Evolutionary conservation across 1,284 basidiomycete species (phyloP).

Genomic region (Marasmius oreades): DNA sequence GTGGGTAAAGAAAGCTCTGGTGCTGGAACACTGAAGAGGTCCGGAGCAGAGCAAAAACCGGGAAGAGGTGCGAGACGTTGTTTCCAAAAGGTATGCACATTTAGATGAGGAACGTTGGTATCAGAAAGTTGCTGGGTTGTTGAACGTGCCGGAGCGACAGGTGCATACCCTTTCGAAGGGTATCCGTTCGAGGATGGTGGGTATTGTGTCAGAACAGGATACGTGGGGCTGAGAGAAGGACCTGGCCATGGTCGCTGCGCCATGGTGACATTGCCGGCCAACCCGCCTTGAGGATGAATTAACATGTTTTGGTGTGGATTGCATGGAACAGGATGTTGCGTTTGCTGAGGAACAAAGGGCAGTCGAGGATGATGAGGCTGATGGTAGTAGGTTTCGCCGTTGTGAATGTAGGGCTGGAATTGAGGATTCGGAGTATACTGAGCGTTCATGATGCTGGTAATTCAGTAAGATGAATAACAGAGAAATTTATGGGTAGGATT

Average conservation of each 20-base stretch:
- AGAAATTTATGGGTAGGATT: not conserved
- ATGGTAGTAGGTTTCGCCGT: not conserved
- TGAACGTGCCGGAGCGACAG: not conserved
- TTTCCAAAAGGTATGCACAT: conserved; percentile 36
- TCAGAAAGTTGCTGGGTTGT: not conserved
- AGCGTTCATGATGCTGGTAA: not conserved
- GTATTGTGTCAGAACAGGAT: not conserved
- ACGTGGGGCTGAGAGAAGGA: not conserved
- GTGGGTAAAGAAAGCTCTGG: conserved; percentile 13
- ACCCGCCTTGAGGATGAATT: not conserved
- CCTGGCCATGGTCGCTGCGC: not conserved
- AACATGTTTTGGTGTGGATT: not conserved
- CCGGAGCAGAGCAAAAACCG: conserved; percentile 32
- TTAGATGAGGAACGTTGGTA: not conserved
- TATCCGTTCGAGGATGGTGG: not conserved
- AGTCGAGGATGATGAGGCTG: not conserved
- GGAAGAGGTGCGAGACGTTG: conserved; percentile 39
- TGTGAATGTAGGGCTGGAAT: not conserved
- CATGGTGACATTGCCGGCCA: not conserved
- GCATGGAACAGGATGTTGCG: not conserved
- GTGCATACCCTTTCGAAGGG: not conserved
- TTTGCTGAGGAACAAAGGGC: not conserved
- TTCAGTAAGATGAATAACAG: not conserved
- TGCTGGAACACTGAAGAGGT: conserved; percentile 22
- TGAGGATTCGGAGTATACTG: not conserved